Percentiles rank a stretch among this genome's conserved stretches.
Evolutionary conservation across 306 rosid genomes (phyloP).

Genomic region (Macrotyloma uniflorum): DNA sequence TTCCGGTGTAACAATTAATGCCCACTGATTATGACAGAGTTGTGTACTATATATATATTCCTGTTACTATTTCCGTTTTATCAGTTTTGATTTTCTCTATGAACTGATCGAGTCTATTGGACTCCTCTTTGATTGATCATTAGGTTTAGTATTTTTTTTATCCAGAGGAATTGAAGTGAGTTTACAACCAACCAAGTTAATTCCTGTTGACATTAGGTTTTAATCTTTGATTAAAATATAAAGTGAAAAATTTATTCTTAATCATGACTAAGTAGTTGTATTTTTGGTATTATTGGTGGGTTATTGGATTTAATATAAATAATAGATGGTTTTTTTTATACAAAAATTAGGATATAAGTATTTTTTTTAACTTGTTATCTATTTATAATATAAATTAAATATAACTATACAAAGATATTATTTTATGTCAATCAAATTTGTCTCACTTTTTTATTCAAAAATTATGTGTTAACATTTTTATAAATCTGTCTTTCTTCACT

Average conservation of each 20-base stretch:
- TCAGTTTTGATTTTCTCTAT: not conserved
- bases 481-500: not conserved
- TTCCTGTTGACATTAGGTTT: too few relatives aligned
- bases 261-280: too few relatives aligned
- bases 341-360: too few relatives aligned
- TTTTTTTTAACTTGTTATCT: not conserved
- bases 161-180: too few relatives aligned
- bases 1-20: slow-evolving; percentile 12
- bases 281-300: not conserved
- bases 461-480: not conserved
- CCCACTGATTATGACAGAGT: not conserved
- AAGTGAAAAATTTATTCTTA: not conserved
- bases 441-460: not conserved
- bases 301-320: not conserved
- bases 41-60: not conserved
- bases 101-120: not conserved
- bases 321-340: too few relatives aligned
- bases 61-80: not conserved
- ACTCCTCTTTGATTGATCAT: not conserved
- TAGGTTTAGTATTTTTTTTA: too few relatives aligned
- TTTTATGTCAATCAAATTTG: not conserved
- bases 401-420: not conserved
- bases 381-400: not conserved
- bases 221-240: not conserved
- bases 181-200: too few relatives aligned